These are phyloP conservation scores for Selaginella tamariscina DNA, from an alignment of 75 land plant species.

Conservation along the genomic window DNA sequence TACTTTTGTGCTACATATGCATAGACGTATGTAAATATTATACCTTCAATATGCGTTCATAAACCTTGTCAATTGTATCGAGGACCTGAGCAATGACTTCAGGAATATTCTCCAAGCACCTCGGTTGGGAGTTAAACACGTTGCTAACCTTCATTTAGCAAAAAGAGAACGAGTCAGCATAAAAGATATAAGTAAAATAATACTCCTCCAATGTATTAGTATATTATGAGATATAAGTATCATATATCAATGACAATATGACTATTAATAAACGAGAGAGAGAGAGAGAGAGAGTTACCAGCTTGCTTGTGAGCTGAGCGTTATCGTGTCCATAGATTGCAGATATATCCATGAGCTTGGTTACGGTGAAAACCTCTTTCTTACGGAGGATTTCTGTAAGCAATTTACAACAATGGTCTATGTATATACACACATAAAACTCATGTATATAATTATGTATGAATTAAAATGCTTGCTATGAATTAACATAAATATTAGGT, in stretches of 20 bases:
- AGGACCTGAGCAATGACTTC: conserved; percentile 40
- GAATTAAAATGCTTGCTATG: neutral
- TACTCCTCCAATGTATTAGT: too few relatives aligned
- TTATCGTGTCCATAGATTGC: conserved; percentile 90
- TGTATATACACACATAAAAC: neutral
- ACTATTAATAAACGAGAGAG: too few relatives aligned
- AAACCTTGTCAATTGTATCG: conserved; percentile 49
- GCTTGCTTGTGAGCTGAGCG: conserved; percentile 42
- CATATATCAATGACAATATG: too few relatives aligned
- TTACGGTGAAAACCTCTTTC: conserved; percentile 62
- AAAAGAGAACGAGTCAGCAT: too few relatives aligned
- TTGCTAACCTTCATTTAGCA: conserved; percentile 62
- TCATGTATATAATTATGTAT: neutral
- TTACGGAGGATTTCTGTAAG: conserved; percentile 64
- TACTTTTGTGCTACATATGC: neutral
- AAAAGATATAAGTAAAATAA: too few relatives aligned
- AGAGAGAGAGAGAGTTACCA: conserved; percentile 36
- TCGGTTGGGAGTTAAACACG: conserved; percentile 54
- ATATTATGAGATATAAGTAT: too few relatives aligned
- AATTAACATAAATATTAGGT: neutral
- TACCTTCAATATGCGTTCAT: conserved; percentile 68
- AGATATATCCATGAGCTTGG: conserved; percentile 81
- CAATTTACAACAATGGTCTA: neutral
- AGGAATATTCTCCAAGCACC: conserved; percentile 25
- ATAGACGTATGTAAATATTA: neutral